Evolutionary conservation across 306 rosid species (phyloP), one percentile per base, ranked within the genome.

Genomic region (Ormosia emarginata): DNA sequence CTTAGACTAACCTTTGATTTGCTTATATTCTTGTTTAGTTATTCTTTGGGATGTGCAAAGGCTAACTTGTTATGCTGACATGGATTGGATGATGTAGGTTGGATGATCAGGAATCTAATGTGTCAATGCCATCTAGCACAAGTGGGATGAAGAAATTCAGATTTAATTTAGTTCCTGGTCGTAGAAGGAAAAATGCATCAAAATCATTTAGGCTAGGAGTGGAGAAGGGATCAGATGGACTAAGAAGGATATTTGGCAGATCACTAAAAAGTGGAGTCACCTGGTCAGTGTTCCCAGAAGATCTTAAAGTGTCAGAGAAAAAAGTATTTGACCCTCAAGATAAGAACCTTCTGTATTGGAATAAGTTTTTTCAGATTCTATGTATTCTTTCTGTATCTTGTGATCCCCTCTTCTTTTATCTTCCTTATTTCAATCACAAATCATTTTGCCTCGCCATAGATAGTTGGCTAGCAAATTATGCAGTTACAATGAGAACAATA

Each of bases 341-440:
- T 82, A 95, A 87, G 88, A 87, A 82, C 65, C 97, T 95, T 76
- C 77, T 93, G 8, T 52, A 89, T 30, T 95, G 98, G 98, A 93
- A 91, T 61, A 93, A 88, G 86, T 84, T 92, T 29, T 93, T 95
- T 29, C 98, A 93, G 81, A 78, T 95, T 47, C 81, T 90, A 5
- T 92, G 98, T 65, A 93, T 95, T 82, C 56, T 92, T 58, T 90
- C 99, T 4, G 85, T 95, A 7, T 88, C 97, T 59, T 77, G 89
- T 67, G 99, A 95, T 80, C 99, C 99, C 4, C 81, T 95, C 68
- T 95, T 95, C 81, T 93, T 95, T 73, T 95, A 90, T 24, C 95
- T 93, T 74, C 98, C 98, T 29, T 87, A 92, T 75, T 91, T 93
- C 83, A 83, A 90, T 80, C 87, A 80, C 47, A 85, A 47, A 34